phyloP scores from a whole-genome alignment of 768 basidiomycete species.

The Candolleomyces aberdarensis region DNA sequence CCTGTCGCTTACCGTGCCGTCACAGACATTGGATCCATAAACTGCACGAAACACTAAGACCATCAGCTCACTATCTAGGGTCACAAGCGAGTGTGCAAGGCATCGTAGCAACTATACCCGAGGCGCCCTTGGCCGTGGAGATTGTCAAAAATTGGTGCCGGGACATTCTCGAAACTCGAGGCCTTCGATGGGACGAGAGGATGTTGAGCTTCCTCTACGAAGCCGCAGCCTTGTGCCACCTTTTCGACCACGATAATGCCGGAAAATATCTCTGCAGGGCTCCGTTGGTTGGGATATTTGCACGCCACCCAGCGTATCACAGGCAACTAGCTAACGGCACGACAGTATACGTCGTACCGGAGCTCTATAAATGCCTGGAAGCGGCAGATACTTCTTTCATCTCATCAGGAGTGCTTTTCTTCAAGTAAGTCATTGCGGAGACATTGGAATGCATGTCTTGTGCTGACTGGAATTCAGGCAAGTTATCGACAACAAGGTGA shows the following conservation, averaged over 20 bases:
- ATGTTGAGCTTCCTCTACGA: constrained; percentile 42
- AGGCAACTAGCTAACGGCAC: constrained; percentile 5
- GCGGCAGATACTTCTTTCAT: constrained; percentile 18
- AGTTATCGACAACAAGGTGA: constrained; percentile 32
- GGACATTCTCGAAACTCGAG: constrained; percentile 32
- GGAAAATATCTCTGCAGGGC: constrained; percentile 28
- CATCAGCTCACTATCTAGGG: constrained; percentile 44
- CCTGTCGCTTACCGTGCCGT: constrained; percentile 32
- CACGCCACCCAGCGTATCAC: background rate
- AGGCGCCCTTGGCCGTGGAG: constrained; percentile 31
- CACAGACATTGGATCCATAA: background rate
- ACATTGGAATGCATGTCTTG: background rate
- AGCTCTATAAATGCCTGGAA: constrained; percentile 24
- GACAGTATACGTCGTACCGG: constrained; percentile 15
- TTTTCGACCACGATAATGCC: constrained; percentile 34
- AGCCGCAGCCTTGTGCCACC: constrained; percentile 33
- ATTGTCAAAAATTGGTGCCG: constrained; percentile 46
- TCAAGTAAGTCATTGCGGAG: constrained; percentile 33
- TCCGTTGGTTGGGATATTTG: constrained; percentile 17
- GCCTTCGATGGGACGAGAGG: constrained; percentile 26
- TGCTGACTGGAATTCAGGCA: constrained; percentile 31
- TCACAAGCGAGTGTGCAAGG: constrained; percentile 32
- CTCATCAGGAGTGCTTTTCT: constrained; percentile 36
- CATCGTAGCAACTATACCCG: constrained; percentile 34
- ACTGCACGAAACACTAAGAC: constrained; percentile 51